Evolutionary conservation across 495 filamentous ascomycete species (phyloP), one percentile per base, ranked within the genome.

Genomic region (Xylaria nigripes): DNA sequence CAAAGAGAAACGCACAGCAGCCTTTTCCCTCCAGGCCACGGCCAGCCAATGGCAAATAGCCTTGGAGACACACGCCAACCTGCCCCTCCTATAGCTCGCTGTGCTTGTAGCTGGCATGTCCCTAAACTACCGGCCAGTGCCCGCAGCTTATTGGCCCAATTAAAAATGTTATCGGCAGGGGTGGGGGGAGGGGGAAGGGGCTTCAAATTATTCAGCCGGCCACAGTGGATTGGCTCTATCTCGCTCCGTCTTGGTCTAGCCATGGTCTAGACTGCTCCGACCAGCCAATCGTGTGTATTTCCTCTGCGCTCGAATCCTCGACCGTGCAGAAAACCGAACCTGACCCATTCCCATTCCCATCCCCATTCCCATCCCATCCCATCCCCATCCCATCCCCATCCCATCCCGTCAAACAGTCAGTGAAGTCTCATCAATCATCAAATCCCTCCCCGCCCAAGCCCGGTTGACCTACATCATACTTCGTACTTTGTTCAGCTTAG

Each of bases 161-260:
- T 34, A 25, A 27, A 29, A 34, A 34, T 2, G 15, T 40, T 40
- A 40, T 40, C 36, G 27, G 32, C 53, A 32, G 34, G 45, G 45
- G n/a, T n/a, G n/a, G n/a, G n/a, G n/a, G n/a, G n/a, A n/a, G n/a
- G n/a, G n/a, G n/a, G n/a, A n/a, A n/a, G n/a, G 38, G 40, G 32
- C 45, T 50, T 38, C 46, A 55, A 49, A 55, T 49, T 43, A 55
- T 55, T 55, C 53, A 55, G 53, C 53, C 53, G 53, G 53, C 46
- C 53, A 21, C 38, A 25, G 46, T 40, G 40, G 45, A 55, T 55
- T 55, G 53, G 53, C 46, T 43, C 53, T 19, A 44, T 32, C 46
- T n/a, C n/a, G n/a, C n/a, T n/a, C n/a, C n/a, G n/a, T n/a, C n/a
- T n/a, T n/a, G n/a, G n/a, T n/a, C n/a, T n/a, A n/a, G n/a, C n/a